Evolutionary conservation across 2,329 filamentous ascomycete species (phyloP), one percentile per base, ranked within the genome.

Genomic region (Claviceps pazoutovae): DNA sequence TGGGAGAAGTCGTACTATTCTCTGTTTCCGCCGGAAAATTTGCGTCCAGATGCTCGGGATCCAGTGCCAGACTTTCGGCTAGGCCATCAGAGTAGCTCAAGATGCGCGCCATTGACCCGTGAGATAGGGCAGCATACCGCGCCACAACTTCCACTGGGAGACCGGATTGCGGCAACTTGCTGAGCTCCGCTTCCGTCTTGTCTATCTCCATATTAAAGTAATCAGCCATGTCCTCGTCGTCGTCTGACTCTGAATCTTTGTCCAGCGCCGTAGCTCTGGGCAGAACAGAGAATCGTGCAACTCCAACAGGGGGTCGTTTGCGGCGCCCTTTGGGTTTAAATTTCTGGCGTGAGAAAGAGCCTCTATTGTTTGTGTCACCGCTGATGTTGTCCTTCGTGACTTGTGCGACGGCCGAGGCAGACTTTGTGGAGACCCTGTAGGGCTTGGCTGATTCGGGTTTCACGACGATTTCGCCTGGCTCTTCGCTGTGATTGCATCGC

Each of bases 221-320:
- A 49, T 78, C 75, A 17, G 72, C 76, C 66, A 80, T 75, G 45
- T 78, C 74, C 47, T 80, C 78, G 52, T 81, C 78, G 44, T 80
- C 75, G 49, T 80, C 76, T 0, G 75, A 78, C 46, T 75, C 74
- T 2, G 66, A 67, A 39, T 62, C 63, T 48, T 66, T 62, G 38
- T 66, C 63, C 21, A 59, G 57, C 2, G 56, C 56, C 1, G 61
- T 56, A 49, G 63, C 61, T 53, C 68, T 71, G 7, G 65, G 61
- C 2, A 72, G 71, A 21, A 75, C 48, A 19, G 66, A 62, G 48
- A 74, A 69, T 48, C 62, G 66, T 6, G 69, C 65, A 17, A 65
- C 61, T 14, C 61, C 60, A 13, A 72, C 53, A 14, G 49, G 51
- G 6, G 62, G 62, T n/a, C 54, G 59, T 53, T 59, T 64, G 9